Evolutionary conservation across 2,329 filamentous ascomycete species (phyloP), one percentile per base, ranked within the genome.

Genomic region (Periconia sp.): DNA sequence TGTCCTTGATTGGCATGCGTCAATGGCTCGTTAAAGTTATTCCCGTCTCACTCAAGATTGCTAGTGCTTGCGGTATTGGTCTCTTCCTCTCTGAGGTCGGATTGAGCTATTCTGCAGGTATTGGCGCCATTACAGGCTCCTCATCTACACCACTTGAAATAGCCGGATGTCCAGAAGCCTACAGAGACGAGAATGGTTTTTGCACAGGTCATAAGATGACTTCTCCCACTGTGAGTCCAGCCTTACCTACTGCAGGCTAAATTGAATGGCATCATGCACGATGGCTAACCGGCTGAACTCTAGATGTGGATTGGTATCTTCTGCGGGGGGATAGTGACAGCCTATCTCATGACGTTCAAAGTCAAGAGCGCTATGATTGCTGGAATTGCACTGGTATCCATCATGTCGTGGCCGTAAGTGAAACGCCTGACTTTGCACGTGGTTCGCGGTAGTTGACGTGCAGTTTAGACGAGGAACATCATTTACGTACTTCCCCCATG

Each of bases 11-110:
- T 38, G 90, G 90, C 25, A 80, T 95, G 73, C 86, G 90, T 11
- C 90, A 95, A 67, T 95, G 89, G 89, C 82, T 95, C 18, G 90
- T 90, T 13, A 84, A 89, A 47, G 81, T 87, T 33, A 89, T 95
- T 41, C 90, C 90, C 1, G 81, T 83, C 17, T 91, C 87, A 31
- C 88, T 95, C 69, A 95, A 95, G 72, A 83, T 95, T 46, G 90
- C 90, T 9, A 91, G 87, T 11, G 88, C 88, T 43, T 89, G 89
- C 46, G 90, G 90, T 52, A 95, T 95, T 51, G 90, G 90, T 9
- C 75, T 95, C 1, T 95, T 92, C 66, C 78, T 94, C 41, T 84
- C 86, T 13, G 73, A 88, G 37, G 87, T 89, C 49, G 86, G 86
- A 9, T 75, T 89, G 38, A 91, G 88, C 1, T 90, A 91, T 65